These are phyloP conservation scores for Lineolata rhizophorae DNA, from an alignment of 495 filamentous ascomycete genomes.

Conservation along the genomic window DNA sequence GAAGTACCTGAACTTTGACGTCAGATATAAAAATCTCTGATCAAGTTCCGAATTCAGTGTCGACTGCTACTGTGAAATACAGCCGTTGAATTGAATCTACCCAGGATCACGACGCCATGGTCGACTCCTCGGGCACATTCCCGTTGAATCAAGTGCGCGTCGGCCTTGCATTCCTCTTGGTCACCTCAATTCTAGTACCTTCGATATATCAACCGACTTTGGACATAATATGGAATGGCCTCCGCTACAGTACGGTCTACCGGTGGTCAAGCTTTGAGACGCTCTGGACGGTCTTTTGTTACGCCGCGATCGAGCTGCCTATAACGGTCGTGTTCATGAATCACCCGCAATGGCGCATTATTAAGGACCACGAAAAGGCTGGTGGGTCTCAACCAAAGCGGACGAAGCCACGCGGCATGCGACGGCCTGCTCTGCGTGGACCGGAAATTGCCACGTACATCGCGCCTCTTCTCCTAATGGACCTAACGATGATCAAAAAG, in stretches of 20 bases:
- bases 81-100: no score
- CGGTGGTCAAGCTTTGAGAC: constrained; percentile 16
- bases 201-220: constrained; percentile 9
- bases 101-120: no score
- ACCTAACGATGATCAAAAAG: constrained; percentile 19
- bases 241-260: constrained; percentile 9
- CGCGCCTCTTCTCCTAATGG: constrained; percentile 11
- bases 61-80: no score
- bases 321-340: constrained; percentile 9
- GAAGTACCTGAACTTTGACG: no score
- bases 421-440: constrained; percentile 10
- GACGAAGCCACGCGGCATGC: constrained; percentile 10
- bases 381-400: neutral
- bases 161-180: constrained; percentile 1
- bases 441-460: constrained; percentile 10
- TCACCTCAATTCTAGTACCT: constrained; percentile 7
- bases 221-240: constrained; percentile 6
- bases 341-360: constrained; percentile 12
- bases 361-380: constrained; percentile 1
- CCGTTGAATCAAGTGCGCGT: no score
- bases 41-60: no score
- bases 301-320: constrained; percentile 12
- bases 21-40: no score
- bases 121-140: no score
- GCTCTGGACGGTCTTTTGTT: constrained; percentile 13